Evolutionary conservation across 2,329 filamentous ascomycete species (phyloP).

Genomic region (Dactylonectria estremocensis): DNA sequence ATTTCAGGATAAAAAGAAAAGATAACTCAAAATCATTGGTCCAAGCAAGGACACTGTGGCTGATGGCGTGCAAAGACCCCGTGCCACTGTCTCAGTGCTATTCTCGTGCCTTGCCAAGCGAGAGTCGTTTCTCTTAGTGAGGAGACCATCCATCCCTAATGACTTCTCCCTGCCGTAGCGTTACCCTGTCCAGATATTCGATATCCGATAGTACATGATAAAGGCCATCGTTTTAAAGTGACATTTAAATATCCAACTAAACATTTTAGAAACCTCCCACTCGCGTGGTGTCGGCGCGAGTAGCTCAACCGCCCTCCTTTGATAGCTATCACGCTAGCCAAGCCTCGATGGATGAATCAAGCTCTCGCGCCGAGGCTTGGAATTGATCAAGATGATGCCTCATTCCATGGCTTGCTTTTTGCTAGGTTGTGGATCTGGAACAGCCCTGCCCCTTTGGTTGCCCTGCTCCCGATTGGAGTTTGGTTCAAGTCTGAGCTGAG

Average conservation of each 20-base stretch:
- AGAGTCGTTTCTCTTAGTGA: too few species aligned
- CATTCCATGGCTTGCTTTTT: conserved; percentile 36
- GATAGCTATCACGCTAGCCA: conserved; percentile 22
- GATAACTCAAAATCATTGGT: too few species aligned
- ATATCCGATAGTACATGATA: too few species aligned
- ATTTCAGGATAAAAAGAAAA: too few species aligned
- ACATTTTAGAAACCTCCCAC: too few species aligned
- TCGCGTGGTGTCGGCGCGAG: neutral
- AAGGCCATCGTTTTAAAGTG: too few species aligned
- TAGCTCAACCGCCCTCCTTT: neutral
- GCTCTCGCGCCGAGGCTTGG: conserved; percentile 21
- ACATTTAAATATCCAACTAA: too few species aligned
- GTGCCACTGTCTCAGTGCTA: neutral
- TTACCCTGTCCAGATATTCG: too few species aligned
- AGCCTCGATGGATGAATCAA: conserved; percentile 30
- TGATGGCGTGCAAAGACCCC: too few species aligned
- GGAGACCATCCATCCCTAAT: too few species aligned
- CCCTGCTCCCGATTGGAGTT: conserved; percentile 22
- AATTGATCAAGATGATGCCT: conserved; percentile 17
- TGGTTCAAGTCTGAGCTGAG: conserved; percentile 20
- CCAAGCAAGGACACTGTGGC: too few species aligned
- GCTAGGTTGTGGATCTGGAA: conserved; percentile 8
- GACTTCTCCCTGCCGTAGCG: too few species aligned
- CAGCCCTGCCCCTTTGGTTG: neutral
- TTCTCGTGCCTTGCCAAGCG: neutral